phyloP scores from a whole-genome alignment of 495 filamentous ascomycete species.

The Hypoxylon crocopeplum region DNA sequence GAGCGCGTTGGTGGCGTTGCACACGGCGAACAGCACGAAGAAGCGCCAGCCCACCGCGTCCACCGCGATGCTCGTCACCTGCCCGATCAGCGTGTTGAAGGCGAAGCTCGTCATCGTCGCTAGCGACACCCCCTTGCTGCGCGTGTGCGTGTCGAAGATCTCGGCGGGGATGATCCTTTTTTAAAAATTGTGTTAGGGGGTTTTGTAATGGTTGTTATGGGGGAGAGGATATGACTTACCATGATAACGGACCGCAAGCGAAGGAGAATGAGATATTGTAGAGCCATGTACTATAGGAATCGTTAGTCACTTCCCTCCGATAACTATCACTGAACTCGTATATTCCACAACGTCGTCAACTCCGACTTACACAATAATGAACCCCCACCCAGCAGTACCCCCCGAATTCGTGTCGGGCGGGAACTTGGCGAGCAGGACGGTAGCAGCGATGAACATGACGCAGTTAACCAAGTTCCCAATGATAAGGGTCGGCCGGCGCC shows the following conservation, averaged over 20 bases:
- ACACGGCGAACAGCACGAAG: slow-evolving; percentile 65
- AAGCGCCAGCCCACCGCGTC: slow-evolving; percentile 56
- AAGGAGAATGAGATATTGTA: slow-evolving; percentile 73
- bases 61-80: slow-evolving; percentile 70
- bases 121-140: slow-evolving; percentile 70
- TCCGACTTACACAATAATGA: slow-evolving; percentile 64
- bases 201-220: background rate
- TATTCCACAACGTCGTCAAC: too few relatives aligned
- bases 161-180: slow-evolving; percentile 70
- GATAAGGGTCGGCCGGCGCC: slow-evolving; percentile 71
- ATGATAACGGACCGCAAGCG: slow-evolving; percentile 66
- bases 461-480: slow-evolving; percentile 70
- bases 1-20: slow-evolving; percentile 64
- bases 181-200: background rate
- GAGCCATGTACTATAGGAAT: slow-evolving; percentile 61
- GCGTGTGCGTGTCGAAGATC: slow-evolving; percentile 73
- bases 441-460: slow-evolving; percentile 57
- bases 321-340: too few relatives aligned
- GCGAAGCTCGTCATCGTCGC: slow-evolving; percentile 70
- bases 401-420: slow-evolving; percentile 61
- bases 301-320: slow-evolving; percentile 14
- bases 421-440: slow-evolving; percentile 54
- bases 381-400: slow-evolving; percentile 70
- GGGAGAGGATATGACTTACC: slow-evolving; percentile 8
- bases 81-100: slow-evolving; percentile 78